Evolutionary conservation across 306 rosid genomes (phyloP).

Genomic region (Pterocarpus macrocarpus): DNA sequence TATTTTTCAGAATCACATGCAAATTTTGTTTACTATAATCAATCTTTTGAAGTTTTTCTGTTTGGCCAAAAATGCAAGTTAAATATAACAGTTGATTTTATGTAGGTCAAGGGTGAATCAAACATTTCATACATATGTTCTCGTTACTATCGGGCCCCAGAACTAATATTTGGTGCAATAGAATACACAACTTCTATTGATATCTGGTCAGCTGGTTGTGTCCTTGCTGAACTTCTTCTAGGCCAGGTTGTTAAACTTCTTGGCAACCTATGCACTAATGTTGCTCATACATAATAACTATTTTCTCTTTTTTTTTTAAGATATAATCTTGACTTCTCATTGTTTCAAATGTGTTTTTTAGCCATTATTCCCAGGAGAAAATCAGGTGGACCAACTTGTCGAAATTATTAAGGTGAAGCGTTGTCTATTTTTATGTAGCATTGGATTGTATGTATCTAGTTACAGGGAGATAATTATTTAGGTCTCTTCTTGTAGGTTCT

Average conservation of each 20-base stretch:
- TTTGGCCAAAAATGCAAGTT: conserved; percentile 16
- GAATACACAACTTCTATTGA: conserved; percentile 91
- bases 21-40: conserved; percentile 32
- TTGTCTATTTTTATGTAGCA: conserved; percentile 43
- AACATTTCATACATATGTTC: conserved; percentile 96
- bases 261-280: conserved; percentile 28
- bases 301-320: conserved; percentile 11
- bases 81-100: conserved; percentile 31
- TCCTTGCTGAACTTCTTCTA: conserved; percentile 94
- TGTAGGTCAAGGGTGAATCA: conserved; percentile 86
- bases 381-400: conserved; percentile 95
- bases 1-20: conserved; percentile 29
- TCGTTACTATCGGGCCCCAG: conserved; percentile 99
- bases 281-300: conserved; percentile 37
- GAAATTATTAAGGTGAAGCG: conserved; percentile 88
- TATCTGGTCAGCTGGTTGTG: conserved; percentile 99
- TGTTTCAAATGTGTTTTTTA: conserved; percentile 56
- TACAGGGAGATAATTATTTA: conserved; percentile 35
- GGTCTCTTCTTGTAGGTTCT: conserved; percentile 73
- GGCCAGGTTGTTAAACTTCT: conserved; percentile 73
- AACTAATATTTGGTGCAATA: conserved; percentile 95
- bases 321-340: conserved; percentile 39
- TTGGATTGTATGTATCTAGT: conserved; percentile 25
- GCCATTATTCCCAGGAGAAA: conserved; percentile 98
- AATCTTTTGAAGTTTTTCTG: conserved; percentile 1